These are phyloP conservation scores for Aspergillus intermedius DNA, from an alignment of 2,329 filamentous ascomycete species.

Conservation along the genomic window DNA sequence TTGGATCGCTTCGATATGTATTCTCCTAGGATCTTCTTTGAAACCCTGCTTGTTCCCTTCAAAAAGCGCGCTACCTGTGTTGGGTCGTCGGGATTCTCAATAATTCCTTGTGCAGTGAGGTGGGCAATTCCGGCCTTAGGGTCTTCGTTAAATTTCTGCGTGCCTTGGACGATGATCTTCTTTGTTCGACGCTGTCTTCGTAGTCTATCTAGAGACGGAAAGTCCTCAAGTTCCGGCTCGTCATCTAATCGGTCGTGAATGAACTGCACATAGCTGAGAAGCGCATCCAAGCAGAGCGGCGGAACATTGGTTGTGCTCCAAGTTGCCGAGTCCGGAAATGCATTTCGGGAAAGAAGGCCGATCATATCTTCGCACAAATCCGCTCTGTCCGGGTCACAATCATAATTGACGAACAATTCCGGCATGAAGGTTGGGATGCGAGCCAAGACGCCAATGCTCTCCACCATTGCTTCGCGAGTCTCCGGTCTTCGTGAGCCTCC, in stretches of 20 bases:
- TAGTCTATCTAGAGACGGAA: constrained; percentile 59
- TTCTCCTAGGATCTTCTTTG: constrained; percentile 86
- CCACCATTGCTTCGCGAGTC: constrained; percentile 95
- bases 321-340: constrained; percentile 91
- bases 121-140: constrained; percentile 85
- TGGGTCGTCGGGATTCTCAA: constrained; percentile 67
- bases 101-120: constrained; percentile 77
- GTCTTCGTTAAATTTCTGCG: constrained; percentile 89
- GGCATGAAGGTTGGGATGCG: constrained; percentile 92
- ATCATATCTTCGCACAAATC: constrained; percentile 96
- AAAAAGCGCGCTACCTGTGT: constrained; percentile 78
- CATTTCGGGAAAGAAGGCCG: constrained; percentile 84
- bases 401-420: constrained; percentile 96
- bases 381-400: constrained; percentile 84
- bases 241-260: constrained; percentile 80
- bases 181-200: constrained; percentile 71
- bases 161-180: constrained; percentile 79
- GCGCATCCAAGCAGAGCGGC: constrained; percentile 83
- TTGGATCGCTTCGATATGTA: constrained; percentile 89
- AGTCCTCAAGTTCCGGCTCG: constrained; percentile 55
- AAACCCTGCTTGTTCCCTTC: constrained; percentile 77
- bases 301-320: constrained; percentile 99
- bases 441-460: constrained; percentile 84
- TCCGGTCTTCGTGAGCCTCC: constrained; percentile 89
- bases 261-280: constrained; percentile 86